phyloP scores from a whole-genome alignment of 78 protist genomes.

The Dictyostelium discoideum region dicty_2.7 NC_007091.3:1954501-1955000 shows the following conservation, averaged over 20 bases:
- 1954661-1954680: not conserved
- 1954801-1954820: conserved; percentile 5
- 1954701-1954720: not conserved
- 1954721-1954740: not conserved
- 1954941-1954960: not conserved
- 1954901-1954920: not conserved
- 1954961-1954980: not conserved
- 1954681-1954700: not conserved
- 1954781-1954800: not conserved
- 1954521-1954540: no score
- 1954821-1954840: conserved; percentile 12
- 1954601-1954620: not conserved
- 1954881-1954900: not conserved
- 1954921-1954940: not conserved
- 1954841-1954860: not conserved
- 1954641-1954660: not conserved
- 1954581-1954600: not conserved
- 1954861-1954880: conserved; percentile 9
- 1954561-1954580: no score
- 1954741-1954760: not conserved
- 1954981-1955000: not conserved
- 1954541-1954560: no score
- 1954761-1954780: not conserved
- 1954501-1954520: no score
- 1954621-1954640: conserved; percentile 5